Evolutionary conservation across 2,329 filamentous ascomycete species (phyloP).

Genomic region (Beauveria sp.): DNA sequence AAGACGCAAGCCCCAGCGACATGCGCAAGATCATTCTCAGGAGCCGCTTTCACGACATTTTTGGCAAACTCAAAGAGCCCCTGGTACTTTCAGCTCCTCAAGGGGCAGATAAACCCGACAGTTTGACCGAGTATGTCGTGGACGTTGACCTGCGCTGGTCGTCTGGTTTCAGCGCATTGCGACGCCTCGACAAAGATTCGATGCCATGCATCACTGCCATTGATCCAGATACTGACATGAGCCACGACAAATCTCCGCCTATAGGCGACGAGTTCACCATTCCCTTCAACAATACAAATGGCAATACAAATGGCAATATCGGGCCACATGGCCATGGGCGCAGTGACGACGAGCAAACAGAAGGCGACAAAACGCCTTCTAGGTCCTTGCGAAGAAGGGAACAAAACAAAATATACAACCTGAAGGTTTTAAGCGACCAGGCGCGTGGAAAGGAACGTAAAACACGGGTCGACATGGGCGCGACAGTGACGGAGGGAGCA

Average conservation of each 20-base stretch:
- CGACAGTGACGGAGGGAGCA: slow-evolving; percentile 29
- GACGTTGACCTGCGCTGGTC: slow-evolving; percentile 43
- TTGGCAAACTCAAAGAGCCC: slow-evolving; percentile 32
- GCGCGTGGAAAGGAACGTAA: slow-evolving; percentile 46
- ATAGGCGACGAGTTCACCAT: slow-evolving; percentile 13
- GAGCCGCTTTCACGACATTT: slow-evolving; percentile 34
- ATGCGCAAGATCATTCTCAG: slow-evolving; percentile 30
- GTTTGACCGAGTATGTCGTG: slow-evolving; percentile 38
- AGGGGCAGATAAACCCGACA: slow-evolving; percentile 17
- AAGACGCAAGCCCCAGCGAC: slow-evolving; percentile 13
- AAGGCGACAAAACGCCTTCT: slow-evolving; percentile 43
- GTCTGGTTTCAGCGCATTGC: slow-evolving; percentile 29
- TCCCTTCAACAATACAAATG: slow-evolving; percentile 8
- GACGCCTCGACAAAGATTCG: slow-evolving; percentile 32
- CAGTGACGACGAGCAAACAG: slow-evolving; percentile 37
- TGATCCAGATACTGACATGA: slow-evolving; percentile 26
- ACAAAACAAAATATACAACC: slow-evolving; percentile 47
- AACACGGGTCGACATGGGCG: slow-evolving; percentile 24
- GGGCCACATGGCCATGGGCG: slow-evolving; percentile 21
- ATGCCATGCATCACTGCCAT: slow-evolving; percentile 37
- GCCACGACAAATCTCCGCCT: slow-evolving; percentile 18
- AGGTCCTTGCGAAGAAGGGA: slow-evolving; percentile 42
- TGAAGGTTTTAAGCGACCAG: slow-evolving; percentile 51
- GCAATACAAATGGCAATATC: slow-evolving; percentile 13
- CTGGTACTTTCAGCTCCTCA: slow-evolving; percentile 22